Conservation (phyloP, 108 stramenopile genomes). For the Fistulifera pelliculosa region DNA sequence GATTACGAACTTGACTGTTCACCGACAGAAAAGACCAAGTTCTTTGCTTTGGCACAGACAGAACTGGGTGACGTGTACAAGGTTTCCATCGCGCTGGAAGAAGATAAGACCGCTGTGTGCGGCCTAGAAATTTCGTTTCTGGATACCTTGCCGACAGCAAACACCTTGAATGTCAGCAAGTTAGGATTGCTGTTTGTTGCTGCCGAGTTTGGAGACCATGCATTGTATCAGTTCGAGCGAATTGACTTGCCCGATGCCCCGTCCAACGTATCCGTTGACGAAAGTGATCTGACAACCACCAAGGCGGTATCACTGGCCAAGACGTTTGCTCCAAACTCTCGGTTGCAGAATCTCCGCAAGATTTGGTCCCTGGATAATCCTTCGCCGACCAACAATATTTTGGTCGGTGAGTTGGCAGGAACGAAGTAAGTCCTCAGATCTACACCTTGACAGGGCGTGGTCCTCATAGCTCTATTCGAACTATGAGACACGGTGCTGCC, state of each 20-base stretch:
- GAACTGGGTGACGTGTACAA: constrained; percentile 98
- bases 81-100: constrained; percentile 58
- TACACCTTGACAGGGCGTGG: constrained; percentile 88
- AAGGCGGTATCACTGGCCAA: constrained; percentile 40
- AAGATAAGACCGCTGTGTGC: constrained; percentile 39
- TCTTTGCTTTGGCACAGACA: constrained; percentile 91
- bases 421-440: constrained; percentile 90
- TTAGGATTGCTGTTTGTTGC: constrained; percentile 87
- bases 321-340: constrained; percentile 59
- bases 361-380: constrained; percentile 74
- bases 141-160: constrained; percentile 87
- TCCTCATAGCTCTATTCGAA: constrained; percentile 68
- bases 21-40: constrained; percentile 87
- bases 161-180: constrained; percentile 84
- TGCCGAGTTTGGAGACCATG: constrained; percentile 94
- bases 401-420: constrained; percentile 88
- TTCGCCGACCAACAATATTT: constrained; percentile 78
- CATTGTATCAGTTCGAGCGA: constrained; percentile 88
- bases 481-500: constrained; percentile 83
- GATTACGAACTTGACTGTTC: constrained; percentile 69
- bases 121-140: constrained; percentile 64
- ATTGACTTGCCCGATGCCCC: constrained; percentile 75
- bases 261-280: constrained; percentile 24
- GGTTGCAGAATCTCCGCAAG: constrained; percentile 68
- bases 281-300: not conserved